Evolutionary conservation across 139 green algal species (phyloP).

Genomic region (Yamagishiella unicocca): DNA sequence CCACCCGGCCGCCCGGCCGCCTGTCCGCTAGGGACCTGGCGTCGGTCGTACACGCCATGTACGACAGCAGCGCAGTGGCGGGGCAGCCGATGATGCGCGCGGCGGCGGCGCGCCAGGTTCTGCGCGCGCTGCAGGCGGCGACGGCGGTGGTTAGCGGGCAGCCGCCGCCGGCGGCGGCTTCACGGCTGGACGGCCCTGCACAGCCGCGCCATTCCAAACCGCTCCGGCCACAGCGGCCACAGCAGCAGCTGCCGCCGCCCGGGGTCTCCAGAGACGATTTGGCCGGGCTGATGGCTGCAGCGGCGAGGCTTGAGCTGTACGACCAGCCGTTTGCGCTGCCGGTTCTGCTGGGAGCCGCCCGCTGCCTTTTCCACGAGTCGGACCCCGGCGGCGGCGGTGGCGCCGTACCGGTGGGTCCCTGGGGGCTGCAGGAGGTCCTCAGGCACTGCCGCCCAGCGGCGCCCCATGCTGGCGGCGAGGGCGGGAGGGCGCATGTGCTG

Average conservation of each 20-base stretch:
- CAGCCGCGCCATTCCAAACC: neutral
- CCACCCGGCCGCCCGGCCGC: neutral
- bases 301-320: conserved; percentile 6
- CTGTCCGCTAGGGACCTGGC: neutral
- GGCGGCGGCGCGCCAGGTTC: neutral
- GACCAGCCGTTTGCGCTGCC: neutral
- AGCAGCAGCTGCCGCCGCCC: neutral
- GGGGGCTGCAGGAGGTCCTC: neutral
- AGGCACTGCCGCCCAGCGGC: neutral
- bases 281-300: conserved; percentile 11
- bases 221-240: neutral
- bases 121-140: neutral
- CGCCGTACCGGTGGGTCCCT: neutral
- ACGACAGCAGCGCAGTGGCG: neutral
- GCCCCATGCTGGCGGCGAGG: neutral
- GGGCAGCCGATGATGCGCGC: neutral
- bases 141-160: too few relatives aligned
- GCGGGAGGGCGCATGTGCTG: neutral
- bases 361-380: neutral
- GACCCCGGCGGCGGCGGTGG: neutral
- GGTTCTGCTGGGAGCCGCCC: neutral
- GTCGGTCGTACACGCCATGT: neutral
- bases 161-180: neutral
- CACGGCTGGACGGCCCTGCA: neutral
- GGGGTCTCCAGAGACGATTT: neutral